These are phyloP conservation scores for Schwanniomyces sp. DNA, from an alignment of 805 yeast genomes.

Conservation along the genomic window DNA sequence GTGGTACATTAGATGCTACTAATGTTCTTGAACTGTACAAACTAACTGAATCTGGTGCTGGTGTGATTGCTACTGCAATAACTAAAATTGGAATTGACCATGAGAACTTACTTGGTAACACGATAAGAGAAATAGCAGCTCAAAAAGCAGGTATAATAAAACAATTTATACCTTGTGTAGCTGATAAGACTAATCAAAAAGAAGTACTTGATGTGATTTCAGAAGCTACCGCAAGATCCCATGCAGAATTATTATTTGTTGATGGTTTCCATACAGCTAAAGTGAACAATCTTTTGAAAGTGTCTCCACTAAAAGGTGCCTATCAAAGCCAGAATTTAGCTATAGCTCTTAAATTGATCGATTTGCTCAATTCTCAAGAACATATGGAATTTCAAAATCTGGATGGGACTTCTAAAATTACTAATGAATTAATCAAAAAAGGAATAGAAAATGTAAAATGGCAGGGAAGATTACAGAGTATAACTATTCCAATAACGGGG, in stretches of 20 bases:
- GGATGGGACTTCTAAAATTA: conserved; percentile 20
- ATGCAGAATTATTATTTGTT: conserved; percentile 27
- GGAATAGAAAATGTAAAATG: conserved; percentile 64
- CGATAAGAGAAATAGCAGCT: conserved; percentile 61
- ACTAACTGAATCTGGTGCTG: conserved; percentile 14
- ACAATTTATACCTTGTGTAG: conserved; percentile 55
- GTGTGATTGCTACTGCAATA: conserved; percentile 67
- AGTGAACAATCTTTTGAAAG: conserved; percentile 1
- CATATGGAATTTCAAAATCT: not conserved
- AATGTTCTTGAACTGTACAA: conserved; percentile 53
- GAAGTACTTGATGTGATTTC: conserved; percentile 50
- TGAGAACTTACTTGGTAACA: conserved; percentile 69
- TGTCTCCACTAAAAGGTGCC: conserved; percentile 64
- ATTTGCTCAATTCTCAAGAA: conserved; percentile 20
- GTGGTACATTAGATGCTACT: conserved; percentile 89
- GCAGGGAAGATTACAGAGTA: conserved; percentile 84
- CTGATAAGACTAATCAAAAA: conserved; percentile 64
- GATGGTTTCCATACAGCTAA: conserved; percentile 10
- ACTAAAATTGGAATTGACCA: conserved; percentile 89
- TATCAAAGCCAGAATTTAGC: conserved; percentile 74
- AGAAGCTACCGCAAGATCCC: conserved; percentile 29
- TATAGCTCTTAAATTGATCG: conserved; percentile 61
- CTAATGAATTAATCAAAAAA: conserved; percentile 31
- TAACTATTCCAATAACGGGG: conserved; percentile 19
- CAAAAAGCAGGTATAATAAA: conserved; percentile 90